These are phyloP conservation scores for Linnemannia hyalina DNA, from an alignment of 192 early-diverging fungal species.

Conservation along the genomic window DNA sequence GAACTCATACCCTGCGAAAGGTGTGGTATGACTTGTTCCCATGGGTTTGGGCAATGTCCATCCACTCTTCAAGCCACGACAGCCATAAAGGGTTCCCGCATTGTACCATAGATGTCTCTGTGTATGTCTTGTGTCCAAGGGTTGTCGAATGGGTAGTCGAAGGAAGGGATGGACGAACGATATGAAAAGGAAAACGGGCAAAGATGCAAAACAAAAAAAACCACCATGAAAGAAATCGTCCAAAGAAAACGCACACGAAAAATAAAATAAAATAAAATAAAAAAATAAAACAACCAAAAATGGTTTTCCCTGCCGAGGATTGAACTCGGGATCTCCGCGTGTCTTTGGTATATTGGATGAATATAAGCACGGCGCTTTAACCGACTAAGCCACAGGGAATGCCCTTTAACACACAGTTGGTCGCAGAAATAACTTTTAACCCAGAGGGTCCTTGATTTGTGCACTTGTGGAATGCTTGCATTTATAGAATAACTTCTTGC, in stretches of 20 bases:
- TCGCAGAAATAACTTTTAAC: not conserved
- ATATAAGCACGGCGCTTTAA: slow-evolving; percentile 76
- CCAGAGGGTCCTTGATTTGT: not conserved
- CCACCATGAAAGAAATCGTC: not conserved
- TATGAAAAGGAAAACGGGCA: not conserved
- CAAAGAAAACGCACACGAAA: not conserved
- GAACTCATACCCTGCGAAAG: slow-evolving; percentile 64
- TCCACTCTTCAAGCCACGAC: slow-evolving; percentile 80
- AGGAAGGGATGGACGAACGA: not conserved
- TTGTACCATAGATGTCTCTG: slow-evolving; percentile 1
- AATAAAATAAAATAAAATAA: too few relatives aligned
- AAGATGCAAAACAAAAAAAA: slow-evolving; percentile 6
- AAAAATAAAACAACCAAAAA: slow-evolving; percentile 35
- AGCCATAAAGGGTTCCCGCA: slow-evolving; percentile 80
- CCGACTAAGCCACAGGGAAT: slow-evolving; percentile 72
- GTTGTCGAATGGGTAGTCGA: not conserved
- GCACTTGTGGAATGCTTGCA: not conserved
- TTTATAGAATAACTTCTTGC: too few relatives aligned
- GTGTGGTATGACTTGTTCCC: slow-evolving; percentile 68
- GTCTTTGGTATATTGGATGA: slow-evolving; percentile 67
- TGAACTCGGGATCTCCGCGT: slow-evolving; percentile 76
- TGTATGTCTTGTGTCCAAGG: not conserved
- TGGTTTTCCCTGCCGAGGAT: slow-evolving; percentile 71
- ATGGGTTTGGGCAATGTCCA: slow-evolving; percentile 62
- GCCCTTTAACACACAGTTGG: slow-evolving; percentile 3